phyloP scores from a whole-genome alignment of 2,329 filamentous ascomycete genomes.

The Clathrospora elynae region DNA sequence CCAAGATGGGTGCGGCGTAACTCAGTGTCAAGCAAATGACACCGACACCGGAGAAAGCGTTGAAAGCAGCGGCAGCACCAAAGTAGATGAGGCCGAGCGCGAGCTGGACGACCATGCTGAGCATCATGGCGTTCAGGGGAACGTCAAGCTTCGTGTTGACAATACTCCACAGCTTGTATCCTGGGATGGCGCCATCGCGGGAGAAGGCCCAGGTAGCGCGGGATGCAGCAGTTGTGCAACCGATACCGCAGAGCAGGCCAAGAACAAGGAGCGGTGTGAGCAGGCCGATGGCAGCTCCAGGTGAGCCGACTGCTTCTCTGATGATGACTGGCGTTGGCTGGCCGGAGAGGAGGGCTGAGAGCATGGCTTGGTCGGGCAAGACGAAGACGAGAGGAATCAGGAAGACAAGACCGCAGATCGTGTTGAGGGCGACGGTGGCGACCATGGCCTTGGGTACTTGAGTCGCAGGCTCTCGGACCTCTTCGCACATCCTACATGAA shows the following conservation, averaged over 20 bases:
- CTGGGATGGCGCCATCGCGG: slow-evolving; percentile 71
- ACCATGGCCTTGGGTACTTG: slow-evolving; percentile 78
- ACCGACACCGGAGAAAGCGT: slow-evolving; percentile 71
- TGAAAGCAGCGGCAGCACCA: slow-evolving; percentile 71
- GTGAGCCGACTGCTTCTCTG: slow-evolving; percentile 64
- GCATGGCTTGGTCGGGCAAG: slow-evolving; percentile 64
- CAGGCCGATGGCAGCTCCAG: slow-evolving; percentile 66
- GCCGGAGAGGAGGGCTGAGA: slow-evolving; percentile 59
- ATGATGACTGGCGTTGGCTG: slow-evolving; percentile 71
- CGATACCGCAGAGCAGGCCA: slow-evolving; percentile 69
- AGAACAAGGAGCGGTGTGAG: slow-evolving; percentile 69
- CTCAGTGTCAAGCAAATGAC: slow-evolving; percentile 72
- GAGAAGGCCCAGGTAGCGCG: slow-evolving; percentile 73
- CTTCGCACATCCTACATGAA: slow-evolving; percentile 70
- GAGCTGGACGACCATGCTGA: slow-evolving; percentile 69
- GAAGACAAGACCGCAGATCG: slow-evolving; percentile 68
- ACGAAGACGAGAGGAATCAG: slow-evolving; percentile 72
- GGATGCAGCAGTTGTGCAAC: slow-evolving; percentile 71
- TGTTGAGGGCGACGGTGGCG: slow-evolving; percentile 68
- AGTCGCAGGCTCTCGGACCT: slow-evolving; percentile 67
- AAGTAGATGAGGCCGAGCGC: slow-evolving; percentile 71
- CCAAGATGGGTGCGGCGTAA: slow-evolving; percentile 69
- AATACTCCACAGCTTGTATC: slow-evolving; percentile 63
- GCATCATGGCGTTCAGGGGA: slow-evolving; percentile 73
- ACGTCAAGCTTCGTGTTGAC: slow-evolving; percentile 68